Evolutionary conservation across 345 rosid species (phyloP).

Genomic region (Lagerstroemia speciosa): DNA sequence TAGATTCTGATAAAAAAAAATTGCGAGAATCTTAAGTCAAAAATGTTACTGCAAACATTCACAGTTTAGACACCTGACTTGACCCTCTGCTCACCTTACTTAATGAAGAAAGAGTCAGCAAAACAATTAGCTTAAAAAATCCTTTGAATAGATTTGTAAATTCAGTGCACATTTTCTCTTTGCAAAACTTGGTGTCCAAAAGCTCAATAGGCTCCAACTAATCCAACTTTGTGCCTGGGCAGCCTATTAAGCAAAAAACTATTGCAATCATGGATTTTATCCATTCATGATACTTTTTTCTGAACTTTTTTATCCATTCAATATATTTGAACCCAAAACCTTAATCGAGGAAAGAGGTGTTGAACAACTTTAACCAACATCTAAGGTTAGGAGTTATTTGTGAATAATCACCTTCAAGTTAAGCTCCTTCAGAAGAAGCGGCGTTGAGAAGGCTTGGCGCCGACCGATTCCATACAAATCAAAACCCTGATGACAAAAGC

Average conservation of each 20-base stretch:
- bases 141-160: neutral
- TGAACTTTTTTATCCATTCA: no score
- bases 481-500: conserved; percentile 38
- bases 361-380: no score
- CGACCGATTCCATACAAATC: conserved; percentile 80
- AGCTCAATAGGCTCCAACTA: no score
- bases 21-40: neutral
- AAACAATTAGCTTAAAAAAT: neutral
- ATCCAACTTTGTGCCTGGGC: no score
- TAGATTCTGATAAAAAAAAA: neutral
- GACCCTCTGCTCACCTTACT: neutral
- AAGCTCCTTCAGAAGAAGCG: conserved; percentile 61
- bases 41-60: neutral
- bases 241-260: no score
- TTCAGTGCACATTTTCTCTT: neutral
- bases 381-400: neutral
- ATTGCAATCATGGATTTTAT: no score
- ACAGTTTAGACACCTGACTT: no score
- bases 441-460: conserved; percentile 49
- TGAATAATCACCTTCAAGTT: conserved; percentile 53
- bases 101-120: neutral
- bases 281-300: no score
- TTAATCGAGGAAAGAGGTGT: no score
- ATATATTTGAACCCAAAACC: no score
- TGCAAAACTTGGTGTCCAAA: no score